Percentiles rank a stretch among this genome's conserved stretches.
These are phyloP conservation scores for Atalantia buxifolia DNA, from an alignment of 345 rosid genomes.

Conservation along the genomic window DNA sequence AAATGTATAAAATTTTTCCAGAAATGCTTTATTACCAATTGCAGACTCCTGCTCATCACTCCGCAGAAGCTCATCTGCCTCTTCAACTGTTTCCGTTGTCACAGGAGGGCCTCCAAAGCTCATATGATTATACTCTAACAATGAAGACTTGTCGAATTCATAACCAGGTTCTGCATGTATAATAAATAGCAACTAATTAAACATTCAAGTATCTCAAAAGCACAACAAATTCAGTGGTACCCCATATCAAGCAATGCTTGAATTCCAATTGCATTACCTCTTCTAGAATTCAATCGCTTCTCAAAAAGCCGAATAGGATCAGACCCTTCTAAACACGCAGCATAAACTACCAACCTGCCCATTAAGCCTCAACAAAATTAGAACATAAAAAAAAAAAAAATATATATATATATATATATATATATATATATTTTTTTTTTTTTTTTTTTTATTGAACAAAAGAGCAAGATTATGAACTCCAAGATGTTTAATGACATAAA, in stretches of 20 bases:
- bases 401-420: no score
- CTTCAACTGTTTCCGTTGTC: conserved; percentile 64
- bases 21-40: conserved; percentile 46
- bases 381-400: no score
- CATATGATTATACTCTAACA: conserved; percentile 88
- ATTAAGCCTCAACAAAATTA: neutral
- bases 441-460: no score
- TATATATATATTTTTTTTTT: no score
- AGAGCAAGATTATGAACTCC: no score
- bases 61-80: conserved; percentile 66
- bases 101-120: conserved; percentile 97
- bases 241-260: neutral
- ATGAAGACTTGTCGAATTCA: conserved; percentile 65
- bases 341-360: conserved; percentile 67
- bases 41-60: conserved; percentile 65
- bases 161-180: conserved; percentile 69
- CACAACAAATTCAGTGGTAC: neutral
- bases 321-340: conserved; percentile 92
- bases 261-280: conserved; percentile 43
- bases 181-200: conserved; percentile 8
- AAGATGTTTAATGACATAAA: no score
- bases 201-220: neutral
- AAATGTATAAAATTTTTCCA: neutral
- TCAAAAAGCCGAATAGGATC: conserved; percentile 91
- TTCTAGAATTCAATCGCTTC: conserved; percentile 77